Conservation (phyloP, 2,329 filamentous ascomycete species). For the Pseudogymnoascus sp. region DNA sequence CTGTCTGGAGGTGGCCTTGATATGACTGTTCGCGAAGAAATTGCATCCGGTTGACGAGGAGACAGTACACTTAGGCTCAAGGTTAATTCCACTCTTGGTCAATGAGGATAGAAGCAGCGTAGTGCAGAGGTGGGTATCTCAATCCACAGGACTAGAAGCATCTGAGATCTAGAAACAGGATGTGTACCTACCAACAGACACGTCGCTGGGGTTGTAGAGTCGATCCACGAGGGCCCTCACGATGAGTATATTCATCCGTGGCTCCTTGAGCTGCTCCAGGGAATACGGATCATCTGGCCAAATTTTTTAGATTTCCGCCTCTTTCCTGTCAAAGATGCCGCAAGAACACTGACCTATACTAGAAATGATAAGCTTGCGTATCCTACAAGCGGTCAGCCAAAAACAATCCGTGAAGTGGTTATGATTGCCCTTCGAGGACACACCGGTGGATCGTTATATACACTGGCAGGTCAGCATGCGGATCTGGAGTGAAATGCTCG, state of each 20-base stretch:
- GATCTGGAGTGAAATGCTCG: constrained; percentile 16
- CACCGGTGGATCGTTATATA: constrained; percentile 71
- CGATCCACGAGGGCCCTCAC: constrained; percentile 79
- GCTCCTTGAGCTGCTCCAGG: constrained; percentile 70
- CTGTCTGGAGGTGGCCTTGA: constrained; percentile 71
- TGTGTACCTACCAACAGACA: constrained; percentile 58
- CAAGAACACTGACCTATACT: constrained; percentile 50
- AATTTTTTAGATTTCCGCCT: neutral
- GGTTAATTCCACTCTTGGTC: neutral
- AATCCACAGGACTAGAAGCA: constrained; percentile 14
- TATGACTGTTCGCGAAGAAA: constrained; percentile 73
- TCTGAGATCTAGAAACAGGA: neutral
- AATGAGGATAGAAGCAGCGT: neutral
- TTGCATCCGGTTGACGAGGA: constrained; percentile 74
- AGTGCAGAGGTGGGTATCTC: neutral
- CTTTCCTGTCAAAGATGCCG: neutral
- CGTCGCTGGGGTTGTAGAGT: constrained; percentile 71
- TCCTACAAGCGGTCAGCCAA: constrained; percentile 29
- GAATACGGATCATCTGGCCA: constrained; percentile 56
- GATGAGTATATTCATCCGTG: constrained; percentile 74
- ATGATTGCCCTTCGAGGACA: neutral
- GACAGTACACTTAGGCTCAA: constrained; percentile 60
- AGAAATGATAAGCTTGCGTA: constrained; percentile 56
- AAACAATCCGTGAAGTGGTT: neutral
- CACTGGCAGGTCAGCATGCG: constrained; percentile 50